Evolutionary conservation across 108 stramenopile genomes (phyloP).

Genomic region (Nitzschia inconspicua): DNA sequence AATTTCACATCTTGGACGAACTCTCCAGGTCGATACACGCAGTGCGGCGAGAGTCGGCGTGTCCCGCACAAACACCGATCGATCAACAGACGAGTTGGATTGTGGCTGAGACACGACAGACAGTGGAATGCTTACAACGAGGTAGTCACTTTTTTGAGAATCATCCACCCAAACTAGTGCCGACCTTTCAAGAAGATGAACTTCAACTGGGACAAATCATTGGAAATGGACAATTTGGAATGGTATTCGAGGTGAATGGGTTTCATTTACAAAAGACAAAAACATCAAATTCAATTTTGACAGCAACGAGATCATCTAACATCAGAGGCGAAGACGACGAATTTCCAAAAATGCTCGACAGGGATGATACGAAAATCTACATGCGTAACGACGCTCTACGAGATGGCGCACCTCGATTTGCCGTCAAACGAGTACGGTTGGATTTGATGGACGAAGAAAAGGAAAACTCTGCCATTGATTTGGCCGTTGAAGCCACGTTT

Average conservation of each 20-base stretch:
- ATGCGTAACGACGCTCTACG: background rate
- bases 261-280: background rate
- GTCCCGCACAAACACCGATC: no score
- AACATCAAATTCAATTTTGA: background rate
- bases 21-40: no score
- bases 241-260: background rate
- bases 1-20: no score
- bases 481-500: constrained; percentile 60
- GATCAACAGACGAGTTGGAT: no score
- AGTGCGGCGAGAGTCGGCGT: no score
- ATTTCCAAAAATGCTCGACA: background rate
- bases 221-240: background rate
- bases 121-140: background rate
- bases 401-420: constrained; percentile 24
- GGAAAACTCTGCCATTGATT: constrained; percentile 18
- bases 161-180: background rate
- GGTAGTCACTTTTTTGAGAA: background rate
- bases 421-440: constrained; percentile 32
- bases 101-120: background rate
- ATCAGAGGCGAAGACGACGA: background rate
- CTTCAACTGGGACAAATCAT: background rate
- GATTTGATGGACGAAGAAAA: constrained; percentile 9
- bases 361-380: background rate
- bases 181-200: background rate
- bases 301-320: background rate